Evolutionary conservation across 2,329 filamentous ascomycete species (phyloP).

Genomic region (Plenodomus tracheiphilus): DNA sequence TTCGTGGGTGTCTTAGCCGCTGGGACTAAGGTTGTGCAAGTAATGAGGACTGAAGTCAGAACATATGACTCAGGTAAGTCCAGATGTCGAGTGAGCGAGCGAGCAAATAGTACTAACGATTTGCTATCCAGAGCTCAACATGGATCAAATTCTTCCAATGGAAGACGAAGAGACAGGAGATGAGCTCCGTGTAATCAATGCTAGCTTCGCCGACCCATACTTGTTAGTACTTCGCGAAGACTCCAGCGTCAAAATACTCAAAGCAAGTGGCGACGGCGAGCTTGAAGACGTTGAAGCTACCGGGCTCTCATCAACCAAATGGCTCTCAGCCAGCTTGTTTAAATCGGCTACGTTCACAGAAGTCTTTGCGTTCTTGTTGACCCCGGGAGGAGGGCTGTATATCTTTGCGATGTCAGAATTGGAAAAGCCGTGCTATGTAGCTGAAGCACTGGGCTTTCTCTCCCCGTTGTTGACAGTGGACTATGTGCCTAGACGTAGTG

Average conservation of each 20-base stretch:
- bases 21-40: conserved; percentile 81
- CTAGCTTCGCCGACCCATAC: conserved; percentile 86
- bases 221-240: conserved; percentile 83
- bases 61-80: conserved; percentile 84
- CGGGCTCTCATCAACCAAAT: conserved; percentile 65
- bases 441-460: conserved; percentile 76
- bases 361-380: conserved; percentile 77
- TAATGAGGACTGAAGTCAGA: conserved; percentile 82
- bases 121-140: conserved; percentile 67
- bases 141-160: conserved; percentile 91
- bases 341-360: conserved; percentile 61
- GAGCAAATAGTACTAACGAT: not conserved
- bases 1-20: conserved; percentile 83
- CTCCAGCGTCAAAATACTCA: conserved; percentile 74
- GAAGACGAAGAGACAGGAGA: conserved; percentile 78
- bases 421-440: conserved; percentile 69
- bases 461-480: conserved; percentile 76
- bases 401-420: conserved; percentile 79
- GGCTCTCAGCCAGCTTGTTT: conserved; percentile 84
- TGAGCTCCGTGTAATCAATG: conserved; percentile 76
- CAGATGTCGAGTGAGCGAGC: not conserved
- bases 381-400: conserved; percentile 71
- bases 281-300: conserved; percentile 78
- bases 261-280: conserved; percentile 80
- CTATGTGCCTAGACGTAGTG: conserved; percentile 69